A percentile compares a stretch with the other conserved stretches of the same genome.
phyloP scores from a whole-genome alignment of 345 rosid genomes.

The Citrus hindsii region DNA sequence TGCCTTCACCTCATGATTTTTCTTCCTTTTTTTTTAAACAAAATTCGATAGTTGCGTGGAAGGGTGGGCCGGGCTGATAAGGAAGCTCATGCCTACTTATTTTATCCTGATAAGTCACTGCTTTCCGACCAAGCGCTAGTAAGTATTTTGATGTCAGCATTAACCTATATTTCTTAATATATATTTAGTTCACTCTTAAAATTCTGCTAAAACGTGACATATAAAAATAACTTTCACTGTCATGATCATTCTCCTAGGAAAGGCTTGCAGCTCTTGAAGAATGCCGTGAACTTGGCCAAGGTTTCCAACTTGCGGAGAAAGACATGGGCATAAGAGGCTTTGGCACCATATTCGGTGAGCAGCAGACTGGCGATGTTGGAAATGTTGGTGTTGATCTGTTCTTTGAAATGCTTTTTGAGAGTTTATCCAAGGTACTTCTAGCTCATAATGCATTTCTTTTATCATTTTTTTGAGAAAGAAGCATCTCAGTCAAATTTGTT shows the following conservation, averaged over 20 bases:
- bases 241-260: constrained; percentile 54
- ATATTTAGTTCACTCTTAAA: constrained; percentile 1
- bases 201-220: not conserved
- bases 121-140: constrained; percentile 83
- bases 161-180: not conserved
- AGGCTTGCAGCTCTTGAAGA: constrained; percentile 92
- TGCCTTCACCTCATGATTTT: constrained; percentile 5
- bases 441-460: constrained; percentile 12
- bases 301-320: constrained; percentile 95
- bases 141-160: constrained; percentile 16
- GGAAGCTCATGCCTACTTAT: constrained; percentile 93
- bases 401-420: constrained; percentile 98
- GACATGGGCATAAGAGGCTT: constrained; percentile 99
- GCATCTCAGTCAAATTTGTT: not conserved
- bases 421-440: constrained; percentile 75
- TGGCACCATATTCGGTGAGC: constrained; percentile 96
- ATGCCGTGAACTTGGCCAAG: constrained; percentile 93
- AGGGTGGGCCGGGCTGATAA: constrained; percentile 97
- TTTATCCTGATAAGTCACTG: constrained; percentile 82
- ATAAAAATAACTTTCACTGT: constrained; percentile 8
- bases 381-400: constrained; percentile 92
- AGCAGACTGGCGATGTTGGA: constrained; percentile 97
- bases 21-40: not conserved
- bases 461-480: not conserved
- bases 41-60: constrained; percentile 74